Evolutionary conservation across 495 filamentous ascomycete genomes (phyloP), one percentile per base, ranked within the genome.

Genomic region (Parathielavia appendiculata): DNA sequence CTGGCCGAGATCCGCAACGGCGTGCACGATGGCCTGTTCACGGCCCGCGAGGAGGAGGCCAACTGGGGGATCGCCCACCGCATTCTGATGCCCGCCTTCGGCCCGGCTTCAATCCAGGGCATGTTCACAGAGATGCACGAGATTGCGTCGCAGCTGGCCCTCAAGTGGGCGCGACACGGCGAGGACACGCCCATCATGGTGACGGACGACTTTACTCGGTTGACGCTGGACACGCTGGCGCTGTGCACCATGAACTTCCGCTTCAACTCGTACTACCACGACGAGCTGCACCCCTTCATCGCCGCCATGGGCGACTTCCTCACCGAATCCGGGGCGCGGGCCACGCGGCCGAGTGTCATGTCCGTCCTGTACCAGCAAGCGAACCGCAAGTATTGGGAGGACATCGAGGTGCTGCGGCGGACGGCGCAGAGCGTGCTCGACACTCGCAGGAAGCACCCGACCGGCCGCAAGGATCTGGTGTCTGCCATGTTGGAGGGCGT

Each of bases 91-190:
- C 86, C 86, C 4, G 86, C 83, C 5, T 90, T 93, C 68, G 88
- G 87, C 0, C 88, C 89, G 4, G 61, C 88, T 34, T 75, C 81
- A 10, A 86, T 93, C 63, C 79, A 80, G 60, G 73, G 67, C 50
- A 91, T 90, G 87, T 89, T 86, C 62, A 73, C 79, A 56, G 84
- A 86, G 55, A 91, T 91, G 87, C 83, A 86, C 57, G 88, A 90
- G 63, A 82, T 90, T 48, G 78, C 84, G 0, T 73, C 72, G 0
- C 87, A 92, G 58, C 72, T 91, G n/a, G 77, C 81, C 11, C 76
- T 89, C 61, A 90, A 90, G 70, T 91, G 86, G 85, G 86, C 84
- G 16, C 81, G 87, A 30, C 76, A 81, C 58, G 88, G 87, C 0
- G 68, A 81, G 0, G 63, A 73, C 4, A 60, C 76, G 17, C 71